Evolutionary conservation across 768 basidiomycete genomes (phyloP).

Genomic region (Mycena indigotica): DNA sequence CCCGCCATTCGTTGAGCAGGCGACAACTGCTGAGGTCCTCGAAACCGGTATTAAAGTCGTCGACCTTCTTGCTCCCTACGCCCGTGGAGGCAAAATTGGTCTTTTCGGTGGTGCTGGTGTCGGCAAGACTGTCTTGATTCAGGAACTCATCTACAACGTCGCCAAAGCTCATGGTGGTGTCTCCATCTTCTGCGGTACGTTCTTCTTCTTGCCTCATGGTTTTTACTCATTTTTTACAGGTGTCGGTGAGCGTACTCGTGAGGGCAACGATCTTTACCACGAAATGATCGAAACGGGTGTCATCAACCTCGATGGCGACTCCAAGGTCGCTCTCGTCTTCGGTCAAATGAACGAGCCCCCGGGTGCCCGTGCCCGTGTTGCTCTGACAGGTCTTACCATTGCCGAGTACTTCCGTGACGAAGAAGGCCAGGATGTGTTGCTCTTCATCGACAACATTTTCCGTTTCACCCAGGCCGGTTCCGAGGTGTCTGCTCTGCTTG

Average conservation of each 20-base stretch:
- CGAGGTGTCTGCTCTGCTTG: slow-evolving; percentile 98
- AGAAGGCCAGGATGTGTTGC: slow-evolving; percentile 99
- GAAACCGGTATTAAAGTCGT: slow-evolving; percentile 99
- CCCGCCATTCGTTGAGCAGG: slow-evolving; percentile 96
- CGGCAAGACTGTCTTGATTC: slow-evolving; percentile 99
- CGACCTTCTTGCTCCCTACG: slow-evolving; percentile 98
- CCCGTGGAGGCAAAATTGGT: slow-evolving; percentile 99
- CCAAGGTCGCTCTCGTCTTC: slow-evolving; percentile 99
- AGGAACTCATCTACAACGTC: slow-evolving; percentile 99
- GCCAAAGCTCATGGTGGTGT: slow-evolving; percentile 99
- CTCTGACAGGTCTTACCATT: slow-evolving; percentile 97
- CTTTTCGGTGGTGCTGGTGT: slow-evolving; percentile 99
- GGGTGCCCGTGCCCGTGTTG: slow-evolving; percentile 99
- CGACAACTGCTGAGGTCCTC: slow-evolving; percentile 96
- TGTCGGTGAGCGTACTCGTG: slow-evolving; percentile 99
- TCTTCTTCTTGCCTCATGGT: neutral
- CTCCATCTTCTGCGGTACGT: slow-evolving; percentile 96
- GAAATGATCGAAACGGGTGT: slow-evolving; percentile 99
- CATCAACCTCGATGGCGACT: slow-evolving; percentile 99
- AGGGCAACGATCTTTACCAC: slow-evolving; percentile 99
- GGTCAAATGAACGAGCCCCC: slow-evolving; percentile 99
- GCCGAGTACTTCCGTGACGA: slow-evolving; percentile 99
- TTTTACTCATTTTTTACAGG: slow-evolving; percentile 47
- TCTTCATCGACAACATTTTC: slow-evolving; percentile 99
- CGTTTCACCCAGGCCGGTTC: slow-evolving; percentile 99